Conservation (phyloP, 2,329 filamentous ascomycete genomes). For the Botrytis pseudocinerea region DNA sequence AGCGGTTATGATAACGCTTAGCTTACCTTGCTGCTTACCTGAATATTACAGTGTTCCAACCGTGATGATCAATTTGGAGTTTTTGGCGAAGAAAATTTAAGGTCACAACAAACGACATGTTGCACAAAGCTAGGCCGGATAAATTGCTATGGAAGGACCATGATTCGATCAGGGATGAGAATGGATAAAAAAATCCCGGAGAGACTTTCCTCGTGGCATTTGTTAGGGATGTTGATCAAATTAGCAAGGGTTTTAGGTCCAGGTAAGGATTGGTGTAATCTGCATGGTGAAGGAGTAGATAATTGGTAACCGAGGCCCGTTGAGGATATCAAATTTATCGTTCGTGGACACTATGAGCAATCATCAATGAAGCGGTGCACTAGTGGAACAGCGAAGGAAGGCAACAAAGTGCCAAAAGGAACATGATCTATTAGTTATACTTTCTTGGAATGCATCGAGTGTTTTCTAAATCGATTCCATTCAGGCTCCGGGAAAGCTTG, state of each 20-base stretch:
- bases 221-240: conserved; percentile 18
- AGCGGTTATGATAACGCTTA: conserved; percentile 1
- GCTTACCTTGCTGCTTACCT: neutral
- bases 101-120: neutral
- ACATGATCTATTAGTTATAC: neutral
- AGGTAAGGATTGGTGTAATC: conserved; percentile 8
- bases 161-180: conserved; percentile 16
- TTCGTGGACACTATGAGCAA: neutral
- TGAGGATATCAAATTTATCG: neutral
- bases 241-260: conserved; percentile 10
- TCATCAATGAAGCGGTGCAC: neutral
- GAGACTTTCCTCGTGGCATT: conserved; percentile 22
- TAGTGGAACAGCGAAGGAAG: neutral
- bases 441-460: neutral
- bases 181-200: conserved; percentile 14
- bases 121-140: conserved; percentile 17
- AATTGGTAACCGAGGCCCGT: conserved; percentile 4
- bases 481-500: neutral
- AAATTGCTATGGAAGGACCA: conserved; percentile 12
- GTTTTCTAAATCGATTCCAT: neutral
- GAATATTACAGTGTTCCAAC: neutral
- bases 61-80: neutral
- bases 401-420: neutral
- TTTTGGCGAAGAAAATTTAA: neutral
- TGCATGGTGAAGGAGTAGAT: conserved; percentile 10